Evolutionary conservation across 306 rosid species (phyloP), one percentile per base, ranked within the genome.

Genomic region (Sophora flavescens): DNA sequence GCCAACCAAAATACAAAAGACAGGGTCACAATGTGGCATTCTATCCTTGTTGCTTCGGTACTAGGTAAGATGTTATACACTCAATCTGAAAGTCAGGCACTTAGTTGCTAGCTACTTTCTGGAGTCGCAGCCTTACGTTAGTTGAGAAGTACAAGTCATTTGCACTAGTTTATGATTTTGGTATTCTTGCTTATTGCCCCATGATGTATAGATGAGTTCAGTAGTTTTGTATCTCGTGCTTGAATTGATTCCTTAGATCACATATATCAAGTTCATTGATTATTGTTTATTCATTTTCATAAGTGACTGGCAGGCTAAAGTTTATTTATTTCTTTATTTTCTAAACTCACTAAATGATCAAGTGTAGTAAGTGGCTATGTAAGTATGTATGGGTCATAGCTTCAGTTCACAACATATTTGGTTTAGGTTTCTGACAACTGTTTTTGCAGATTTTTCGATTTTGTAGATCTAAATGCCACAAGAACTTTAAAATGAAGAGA

Each of bases 401-500:
- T 50, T 35, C 9, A 8, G 8, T 36, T 36, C 1, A 4, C 63
- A 58, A 76, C 61, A 28, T 70, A 17, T 36, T 7, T 71, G 56
- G 56, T 32, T 61, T 11, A 17, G 35, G n/a, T 41, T 56, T 36
- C 77, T 75, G 62, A 77, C 53, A 12, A 16, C 28, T 18, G 1
- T 17, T 61, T 58, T 28, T 83, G 74, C 81, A 92, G 98, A 89
- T 94, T 62, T 94, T 92, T 66, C 84, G 97, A 38, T 91, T 94
- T 68, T 92, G 97, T 86, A 82, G 98, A 73, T 90, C 97, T 7
- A 94, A 94, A 74, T 92, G 98, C 74, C 97, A 94, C 88, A 94
- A 92, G 85, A 94, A 94, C 85, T 94, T 94, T 26, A 92, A 94
- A 86, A 92, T 94, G 98, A 94, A 94, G 91, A 89, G 98, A 71